Conservation (phyloP, 352 stramenopile species). For the Phytophthora uliginosa region DNA sequence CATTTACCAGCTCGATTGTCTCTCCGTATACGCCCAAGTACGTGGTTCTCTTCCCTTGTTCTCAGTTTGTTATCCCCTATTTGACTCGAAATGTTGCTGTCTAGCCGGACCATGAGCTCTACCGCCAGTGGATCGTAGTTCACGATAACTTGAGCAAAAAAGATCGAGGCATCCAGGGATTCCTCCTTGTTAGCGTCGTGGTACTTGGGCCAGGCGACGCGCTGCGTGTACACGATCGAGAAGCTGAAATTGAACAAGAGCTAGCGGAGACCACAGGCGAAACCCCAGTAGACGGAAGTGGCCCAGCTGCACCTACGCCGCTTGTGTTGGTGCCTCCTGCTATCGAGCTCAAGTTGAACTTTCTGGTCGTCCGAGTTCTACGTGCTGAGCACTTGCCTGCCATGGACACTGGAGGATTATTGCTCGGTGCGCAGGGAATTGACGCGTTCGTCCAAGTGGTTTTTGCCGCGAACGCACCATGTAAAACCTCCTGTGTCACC, state of each 20-base stretch:
- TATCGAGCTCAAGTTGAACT: constrained; percentile 84
- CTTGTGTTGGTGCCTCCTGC: constrained; percentile 80
- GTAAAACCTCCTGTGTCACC: constrained; percentile 64
- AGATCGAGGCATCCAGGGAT: constrained; percentile 88
- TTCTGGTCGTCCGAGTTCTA: constrained; percentile 83
- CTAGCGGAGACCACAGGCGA: constrained; percentile 33
- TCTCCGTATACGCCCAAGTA: constrained; percentile 81
- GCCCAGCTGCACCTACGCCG: constrained; percentile 32
- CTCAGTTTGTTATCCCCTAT: neutral
- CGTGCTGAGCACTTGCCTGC: constrained; percentile 84
- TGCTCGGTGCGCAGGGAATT: constrained; percentile 67
- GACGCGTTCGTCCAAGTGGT: constrained; percentile 85
- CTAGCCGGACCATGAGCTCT: constrained; percentile 87
- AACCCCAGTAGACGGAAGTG: neutral
- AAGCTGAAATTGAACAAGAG: constrained; percentile 74
- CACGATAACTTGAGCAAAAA: constrained; percentile 89
- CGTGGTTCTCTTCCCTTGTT: constrained; percentile 8
- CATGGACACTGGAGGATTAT: constrained; percentile 65
- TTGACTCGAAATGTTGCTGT: neutral
- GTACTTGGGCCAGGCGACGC: constrained; percentile 80
- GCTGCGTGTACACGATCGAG: constrained; percentile 73
- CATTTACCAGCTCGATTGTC: constrained; percentile 84
- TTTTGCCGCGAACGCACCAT: constrained; percentile 64
- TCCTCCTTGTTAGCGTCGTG: constrained; percentile 73
- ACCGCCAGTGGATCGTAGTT: constrained; percentile 92